phyloP scores from a whole-genome alignment of 768 basidiomycete species.

The Kwoniella newhampshirensis region DNA sequence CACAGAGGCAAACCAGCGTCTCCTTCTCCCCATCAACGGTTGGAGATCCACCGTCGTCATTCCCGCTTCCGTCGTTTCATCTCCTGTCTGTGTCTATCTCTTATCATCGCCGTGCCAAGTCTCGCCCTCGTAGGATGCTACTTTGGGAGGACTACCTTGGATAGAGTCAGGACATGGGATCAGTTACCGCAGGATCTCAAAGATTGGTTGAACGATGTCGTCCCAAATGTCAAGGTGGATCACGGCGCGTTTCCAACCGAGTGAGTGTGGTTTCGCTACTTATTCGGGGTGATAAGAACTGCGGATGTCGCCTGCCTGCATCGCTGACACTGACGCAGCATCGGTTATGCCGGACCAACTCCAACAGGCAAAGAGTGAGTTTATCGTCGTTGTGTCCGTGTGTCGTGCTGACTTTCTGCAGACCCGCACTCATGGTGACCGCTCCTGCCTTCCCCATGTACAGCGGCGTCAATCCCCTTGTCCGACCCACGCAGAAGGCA shows the following conservation, averaged over 20 bases:
- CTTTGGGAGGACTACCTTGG: conserved; percentile 25
- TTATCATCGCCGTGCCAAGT: conserved; percentile 25
- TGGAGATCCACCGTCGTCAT: conserved; percentile 3
- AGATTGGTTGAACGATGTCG: conserved; percentile 37
- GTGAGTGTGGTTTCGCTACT: conserved; percentile 30
- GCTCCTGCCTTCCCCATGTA: conserved; percentile 44
- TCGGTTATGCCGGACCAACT: conserved; percentile 52
- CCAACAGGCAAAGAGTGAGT: conserved; percentile 50
- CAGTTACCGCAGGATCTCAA: conserved; percentile 37
- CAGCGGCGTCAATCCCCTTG: conserved; percentile 42
- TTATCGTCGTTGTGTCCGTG: not conserved
- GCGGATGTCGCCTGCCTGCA: not conserved
- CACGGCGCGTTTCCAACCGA: conserved; percentile 46
- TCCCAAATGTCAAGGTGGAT: conserved; percentile 15
- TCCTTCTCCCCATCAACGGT: conserved; percentile 8
- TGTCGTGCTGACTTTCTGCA: conserved; percentile 6
- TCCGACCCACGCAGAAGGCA: conserved; percentile 29
- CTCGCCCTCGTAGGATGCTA: conserved; percentile 31
- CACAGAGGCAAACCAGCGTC: conserved; percentile 9
- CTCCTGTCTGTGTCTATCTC: conserved; percentile 24
- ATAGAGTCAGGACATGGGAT: conserved; percentile 33
- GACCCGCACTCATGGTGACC: conserved; percentile 43
- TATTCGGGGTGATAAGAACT: not conserved
- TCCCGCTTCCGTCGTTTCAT: conserved; percentile 17
- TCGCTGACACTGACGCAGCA: conserved; percentile 18